phyloP scores from a whole-genome alignment of 306 rosid species.

The Pachyrhizus erosus region DNA sequence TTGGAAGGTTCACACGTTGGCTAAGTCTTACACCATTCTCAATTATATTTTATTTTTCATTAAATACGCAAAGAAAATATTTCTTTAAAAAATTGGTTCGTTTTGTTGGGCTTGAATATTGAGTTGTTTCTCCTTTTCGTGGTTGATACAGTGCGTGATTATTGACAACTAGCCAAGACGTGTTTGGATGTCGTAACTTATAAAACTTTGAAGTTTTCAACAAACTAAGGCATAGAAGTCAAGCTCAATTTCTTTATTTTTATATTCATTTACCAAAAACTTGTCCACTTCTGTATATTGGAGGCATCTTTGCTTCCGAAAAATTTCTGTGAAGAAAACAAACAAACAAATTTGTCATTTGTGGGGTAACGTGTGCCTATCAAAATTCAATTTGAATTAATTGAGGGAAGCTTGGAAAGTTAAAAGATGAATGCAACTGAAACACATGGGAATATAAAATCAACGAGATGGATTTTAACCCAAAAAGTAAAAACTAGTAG shows the following conservation, averaged over 20 bases:
- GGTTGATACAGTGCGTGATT: slow-evolving; percentile 7
- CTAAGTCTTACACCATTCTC: slow-evolving; percentile 28
- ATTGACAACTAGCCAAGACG: slow-evolving; percentile 29
- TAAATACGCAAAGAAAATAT: not conserved
- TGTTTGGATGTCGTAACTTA: slow-evolving; percentile 40
- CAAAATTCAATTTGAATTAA: not conserved
- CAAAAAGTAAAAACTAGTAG: not conserved
- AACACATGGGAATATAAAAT: slow-evolving; percentile 12
- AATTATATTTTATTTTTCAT: not conserved
- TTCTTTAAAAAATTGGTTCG: not conserved
- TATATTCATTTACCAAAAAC: not conserved
- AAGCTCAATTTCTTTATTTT: slow-evolving; percentile 18
- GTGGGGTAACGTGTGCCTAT: slow-evolving; percentile 16
- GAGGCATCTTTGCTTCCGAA: slow-evolving; percentile 30
- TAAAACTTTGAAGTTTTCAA: slow-evolving; percentile 35
- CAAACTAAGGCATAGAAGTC: slow-evolving; percentile 38
- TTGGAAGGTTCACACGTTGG: slow-evolving; percentile 38
- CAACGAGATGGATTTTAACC: not conserved
- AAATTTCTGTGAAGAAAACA: not conserved
- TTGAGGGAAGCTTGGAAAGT: not conserved
- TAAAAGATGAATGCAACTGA: not conserved
- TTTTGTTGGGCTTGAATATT: slow-evolving; percentile 26
- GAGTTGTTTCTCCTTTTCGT: slow-evolving; percentile 26
- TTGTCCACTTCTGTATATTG: not conserved
- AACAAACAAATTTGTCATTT: slow-evolving; percentile 7